Evolutionary conservation across 768 basidiomycete genomes (phyloP).

Genomic region (Chalciporus sphaerocephalus): DNA sequence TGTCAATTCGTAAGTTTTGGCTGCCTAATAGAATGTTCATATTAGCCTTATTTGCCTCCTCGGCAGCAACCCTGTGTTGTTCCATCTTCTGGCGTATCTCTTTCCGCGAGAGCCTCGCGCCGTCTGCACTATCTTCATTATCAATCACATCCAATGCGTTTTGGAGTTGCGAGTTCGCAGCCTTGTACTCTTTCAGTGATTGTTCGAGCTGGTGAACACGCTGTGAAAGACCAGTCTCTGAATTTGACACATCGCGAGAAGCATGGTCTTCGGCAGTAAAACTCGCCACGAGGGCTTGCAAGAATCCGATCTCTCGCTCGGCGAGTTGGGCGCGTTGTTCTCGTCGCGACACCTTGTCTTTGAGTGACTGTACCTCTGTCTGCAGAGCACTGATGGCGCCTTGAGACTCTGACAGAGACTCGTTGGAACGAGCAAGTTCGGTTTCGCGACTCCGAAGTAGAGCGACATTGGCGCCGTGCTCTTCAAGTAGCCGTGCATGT

Average conservation of each 20-base stretch:
- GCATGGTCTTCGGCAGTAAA: constrained; percentile 55
- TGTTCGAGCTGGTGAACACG: constrained; percentile 53
- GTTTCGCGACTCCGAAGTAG: constrained; percentile 50
- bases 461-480: constrained; percentile 56
- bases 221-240: constrained; percentile 34
- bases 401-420: constrained; percentile 35
- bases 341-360: constrained; percentile 36
- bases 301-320: constrained; percentile 62
- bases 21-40: neutral
- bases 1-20: neutral
- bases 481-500: constrained; percentile 62
- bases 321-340: constrained; percentile 39
- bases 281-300: constrained; percentile 64
- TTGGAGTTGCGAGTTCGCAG: constrained; percentile 41
- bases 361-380: constrained; percentile 35
- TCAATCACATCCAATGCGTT: constrained; percentile 46
- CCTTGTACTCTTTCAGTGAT: constrained; percentile 53
- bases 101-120: constrained; percentile 27
- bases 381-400: constrained; percentile 33
- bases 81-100: constrained; percentile 40
- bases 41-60: constrained; percentile 40
- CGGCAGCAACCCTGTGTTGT: constrained; percentile 35
- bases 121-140: constrained; percentile 27
- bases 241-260: constrained; percentile 26
- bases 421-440: constrained; percentile 42